Base-by-base conservation (phyloP, 2,329 filamentous ascomycete species). In the Penicillium capsulatum region DNA sequence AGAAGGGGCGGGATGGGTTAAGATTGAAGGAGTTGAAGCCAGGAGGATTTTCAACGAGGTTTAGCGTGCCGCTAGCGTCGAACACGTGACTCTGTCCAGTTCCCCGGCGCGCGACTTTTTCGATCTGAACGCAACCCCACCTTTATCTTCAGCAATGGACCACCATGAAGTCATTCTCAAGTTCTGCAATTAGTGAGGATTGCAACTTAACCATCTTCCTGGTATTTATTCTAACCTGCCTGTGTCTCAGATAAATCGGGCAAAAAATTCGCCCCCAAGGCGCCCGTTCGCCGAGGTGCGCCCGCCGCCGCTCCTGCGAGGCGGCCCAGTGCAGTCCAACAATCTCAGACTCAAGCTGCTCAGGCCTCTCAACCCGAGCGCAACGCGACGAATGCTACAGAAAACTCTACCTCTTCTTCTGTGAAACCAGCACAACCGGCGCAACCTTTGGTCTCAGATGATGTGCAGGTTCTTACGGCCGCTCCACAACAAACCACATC, bases 221-320 rank as follows among this genome's bases (percentile, higher is more conserved):
- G n/a, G 17, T 5, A 17, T 3, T 11, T 17, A 4, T 14, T 2
- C 14, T 31, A 22, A 16, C 31, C 33, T n/a, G n/a, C n/a, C 4
- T 8, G 1, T 15, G n/a, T 32, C 20, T 26, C 42, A 67, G 72
- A 67, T 53, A 83, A 84, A 72, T 83, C 83, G 68, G 74, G 83
- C 64, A 85, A 85, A 68, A 84, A 86, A 66, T 86, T 88, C 68
- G 84, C 84, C 61, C 83, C 83, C 31, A 87, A 84, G 68, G 77
- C 77, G 49, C 78, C 77, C 22, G 70, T 73, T 49, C 77, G 81
- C 57, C 72, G 75, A 42, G 68, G 73, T 45, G 69, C 71, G 48
- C 66, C 65, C 41, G 48, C 53, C 40, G 57, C 57, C 40, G 58
- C 61, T 33, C 54, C 69, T 30, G 61, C 69, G 20, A 48, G 65